Base-by-base conservation (phyloP, 768 basidiomycete species). In the Leccinum uliginosum region DNA sequence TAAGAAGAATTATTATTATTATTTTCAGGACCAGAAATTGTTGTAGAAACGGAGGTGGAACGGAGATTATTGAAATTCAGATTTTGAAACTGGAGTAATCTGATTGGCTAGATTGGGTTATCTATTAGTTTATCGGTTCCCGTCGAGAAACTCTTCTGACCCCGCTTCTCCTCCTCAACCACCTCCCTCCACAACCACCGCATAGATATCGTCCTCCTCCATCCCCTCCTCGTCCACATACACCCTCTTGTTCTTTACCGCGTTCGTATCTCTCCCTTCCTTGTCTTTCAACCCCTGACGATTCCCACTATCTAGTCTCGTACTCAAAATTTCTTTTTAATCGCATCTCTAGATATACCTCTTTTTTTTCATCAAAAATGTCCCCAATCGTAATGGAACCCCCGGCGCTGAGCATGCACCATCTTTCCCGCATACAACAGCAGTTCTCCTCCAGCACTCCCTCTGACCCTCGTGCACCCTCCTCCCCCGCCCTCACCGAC, bases 321-420 rank as follows among this genome's bases (percentile, higher is more conserved):
- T 71, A 69, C 62, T 51, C 58, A 43, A 67, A 54, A 61, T 11
- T 59, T 50, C 54, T 45, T 40, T 65, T 62, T 70, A 70, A 71
- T 73, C 69, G 53, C 62, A 72, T 72, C 71, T 62, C 67, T 71
- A 68, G 60, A 67, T 69, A 58, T 34, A 62, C 56, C 53, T 56
- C 51, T 45, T 55, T 43, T 43, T 45, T 54, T 43, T 43, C 19
- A 19, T 56, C 59, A 67, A 69, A 69, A 70, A 83, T 83, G 83
- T 77, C 83, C 49, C 78, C 82, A 67, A 78, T 84, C 67, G 77
- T 83, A 60, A 75, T 85, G 62, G 82, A 84, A 67, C 68, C 79
- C 32, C 80, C 81, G 45, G 73, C 78, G 30, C 64, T 82, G 64
- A 77, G 73, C 71, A 77, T 83, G 70, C 81, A 80, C 59, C 77